A percentile compares a stretch with the other conserved stretches of the same genome.
phyloP scores from a whole-genome alignment of 148 eudicot genomes.

The Rhododendron ferrugineum region DNA sequence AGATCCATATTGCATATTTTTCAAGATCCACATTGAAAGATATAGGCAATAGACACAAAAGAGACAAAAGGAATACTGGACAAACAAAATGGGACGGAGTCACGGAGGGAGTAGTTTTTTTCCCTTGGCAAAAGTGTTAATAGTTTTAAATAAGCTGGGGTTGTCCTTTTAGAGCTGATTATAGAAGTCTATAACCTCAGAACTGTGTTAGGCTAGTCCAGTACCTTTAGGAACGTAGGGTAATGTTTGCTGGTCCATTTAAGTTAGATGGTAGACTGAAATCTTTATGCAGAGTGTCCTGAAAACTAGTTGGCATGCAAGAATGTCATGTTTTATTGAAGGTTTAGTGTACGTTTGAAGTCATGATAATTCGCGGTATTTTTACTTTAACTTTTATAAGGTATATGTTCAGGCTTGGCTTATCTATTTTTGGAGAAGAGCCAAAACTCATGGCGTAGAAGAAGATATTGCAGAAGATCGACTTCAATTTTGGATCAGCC shows the following conservation, averaged over 20 bases:
- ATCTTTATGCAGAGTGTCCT: neutral
- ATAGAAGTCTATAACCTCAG: neutral
- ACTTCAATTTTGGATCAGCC: conserved; percentile 27
- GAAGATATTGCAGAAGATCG: conserved; percentile 26
- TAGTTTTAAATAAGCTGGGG: neutral
- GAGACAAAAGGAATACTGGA: too few relatives aligned
- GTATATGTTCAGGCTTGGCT: conserved; percentile 23
- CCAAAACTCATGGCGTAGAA: conserved; percentile 23
- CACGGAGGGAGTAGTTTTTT: too few relatives aligned
- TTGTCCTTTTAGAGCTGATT: neutral
- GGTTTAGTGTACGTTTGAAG: neutral
- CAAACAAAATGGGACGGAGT: too few relatives aligned
- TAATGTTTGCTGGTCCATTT: conserved; percentile 1
- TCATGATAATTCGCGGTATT: neutral
- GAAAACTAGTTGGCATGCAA: neutral
- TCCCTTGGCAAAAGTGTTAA: neutral
- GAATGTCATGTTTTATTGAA: neutral
- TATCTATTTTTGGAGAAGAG: conserved; percentile 24
- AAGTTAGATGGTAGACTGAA: neutral
- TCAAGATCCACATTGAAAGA: too few relatives aligned
- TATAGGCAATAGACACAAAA: too few relatives aligned
- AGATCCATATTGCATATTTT: too few relatives aligned
- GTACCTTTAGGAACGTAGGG: neutral
- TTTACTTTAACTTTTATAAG: neutral
- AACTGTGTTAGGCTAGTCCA: neutral